Conservation (phyloP, 306 rosid genomes). For the Quercus cerris region DNA sequence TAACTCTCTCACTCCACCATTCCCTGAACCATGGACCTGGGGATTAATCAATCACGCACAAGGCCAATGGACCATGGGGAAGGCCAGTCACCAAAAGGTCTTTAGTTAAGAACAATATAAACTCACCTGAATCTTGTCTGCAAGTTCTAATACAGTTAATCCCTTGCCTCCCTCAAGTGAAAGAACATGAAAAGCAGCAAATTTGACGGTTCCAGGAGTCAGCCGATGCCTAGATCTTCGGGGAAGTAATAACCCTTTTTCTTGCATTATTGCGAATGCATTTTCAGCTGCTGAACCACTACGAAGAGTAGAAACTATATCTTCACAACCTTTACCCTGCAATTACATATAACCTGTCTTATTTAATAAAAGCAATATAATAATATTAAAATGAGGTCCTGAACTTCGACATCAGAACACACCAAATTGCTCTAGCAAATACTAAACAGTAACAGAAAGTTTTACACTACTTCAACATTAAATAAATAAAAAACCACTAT, state of each 20-base stretch:
- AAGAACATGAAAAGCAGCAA: constrained; percentile 98
- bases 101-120: neutral
- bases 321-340: constrained; percentile 77
- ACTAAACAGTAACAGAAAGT: constrained; percentile 18
- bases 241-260: constrained; percentile 85
- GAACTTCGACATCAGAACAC: neutral
- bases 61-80: neutral
- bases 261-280: constrained; percentile 94
- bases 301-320: constrained; percentile 82
- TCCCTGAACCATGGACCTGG: neutral
- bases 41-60: neutral
- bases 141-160: constrained; percentile 86
- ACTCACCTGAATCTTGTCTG: constrained; percentile 95
- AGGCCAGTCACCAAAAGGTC: neutral
- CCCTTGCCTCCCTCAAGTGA: constrained; percentile 95
- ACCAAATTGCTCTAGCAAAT: constrained; percentile 5
- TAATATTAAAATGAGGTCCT: neutral
- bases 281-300: constrained; percentile 96
- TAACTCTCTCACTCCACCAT: neutral
- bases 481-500: neutral
- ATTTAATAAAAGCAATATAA: constrained; percentile 11
- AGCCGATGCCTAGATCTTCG: constrained; percentile 92
- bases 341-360: constrained; percentile 19
- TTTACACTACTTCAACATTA: constrained; percentile 4
- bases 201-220: constrained; percentile 98